Evolutionary conservation across 768 basidiomycete genomes (phyloP).

Genomic region (Hemileccinum impolitum): DNA sequence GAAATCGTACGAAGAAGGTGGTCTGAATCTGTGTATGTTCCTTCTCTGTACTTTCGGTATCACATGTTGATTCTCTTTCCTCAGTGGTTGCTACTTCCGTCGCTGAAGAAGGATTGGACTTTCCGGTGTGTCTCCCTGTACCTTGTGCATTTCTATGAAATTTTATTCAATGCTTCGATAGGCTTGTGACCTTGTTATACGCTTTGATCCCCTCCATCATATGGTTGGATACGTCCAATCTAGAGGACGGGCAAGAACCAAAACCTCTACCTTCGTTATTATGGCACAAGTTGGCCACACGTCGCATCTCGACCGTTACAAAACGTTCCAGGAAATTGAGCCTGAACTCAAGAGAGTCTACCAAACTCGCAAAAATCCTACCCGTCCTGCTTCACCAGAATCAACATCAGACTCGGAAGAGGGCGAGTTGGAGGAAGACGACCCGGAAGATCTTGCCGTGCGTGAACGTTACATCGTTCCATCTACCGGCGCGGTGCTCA

Average conservation of each 20-base stretch:
- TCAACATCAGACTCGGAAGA: constrained; percentile 26
- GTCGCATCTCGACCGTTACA: constrained; percentile 55
- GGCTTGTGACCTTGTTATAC: constrained; percentile 84
- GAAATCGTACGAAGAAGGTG: constrained; percentile 57
- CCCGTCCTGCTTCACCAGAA: constrained; percentile 27
- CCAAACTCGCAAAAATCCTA: constrained; percentile 44
- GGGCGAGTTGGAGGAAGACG: constrained; percentile 42
- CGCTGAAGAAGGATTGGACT: constrained; percentile 91
- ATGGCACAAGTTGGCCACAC: constrained; percentile 68
- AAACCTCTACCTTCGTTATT: constrained; percentile 72
- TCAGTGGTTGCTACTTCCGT: constrained; percentile 80
- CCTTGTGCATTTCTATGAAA: neutral
- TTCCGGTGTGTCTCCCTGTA: constrained; percentile 51
- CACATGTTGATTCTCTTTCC: neutral
- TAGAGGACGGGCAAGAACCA: constrained; percentile 78
- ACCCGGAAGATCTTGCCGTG: constrained; percentile 54
- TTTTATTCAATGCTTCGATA: no score
- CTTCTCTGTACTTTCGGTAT: neutral
- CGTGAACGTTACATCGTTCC: constrained; percentile 75
- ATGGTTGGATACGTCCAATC: constrained; percentile 89
- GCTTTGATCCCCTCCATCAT: constrained; percentile 78
- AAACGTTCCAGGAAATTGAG: constrained; percentile 56
- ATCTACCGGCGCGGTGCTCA: constrained; percentile 72
- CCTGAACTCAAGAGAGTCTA: constrained; percentile 62
- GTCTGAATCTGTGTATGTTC: constrained; percentile 64